These are phyloP conservation scores for Alloteropsis angusta DNA, from an alignment of 202 grass and related monocot species.

Conservation along the genomic window DNA sequence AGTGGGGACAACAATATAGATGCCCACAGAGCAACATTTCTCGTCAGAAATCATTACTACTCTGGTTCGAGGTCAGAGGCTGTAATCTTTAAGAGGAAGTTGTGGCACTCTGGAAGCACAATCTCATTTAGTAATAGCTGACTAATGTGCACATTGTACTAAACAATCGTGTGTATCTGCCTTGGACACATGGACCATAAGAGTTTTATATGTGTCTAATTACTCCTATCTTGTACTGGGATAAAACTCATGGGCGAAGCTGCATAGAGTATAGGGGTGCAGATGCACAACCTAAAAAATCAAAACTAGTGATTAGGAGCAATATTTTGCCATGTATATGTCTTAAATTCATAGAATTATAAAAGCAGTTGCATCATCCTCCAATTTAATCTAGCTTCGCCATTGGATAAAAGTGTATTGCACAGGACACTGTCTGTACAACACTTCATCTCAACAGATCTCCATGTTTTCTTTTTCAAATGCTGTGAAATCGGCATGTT, in stretches of 20 bases:
- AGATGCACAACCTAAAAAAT: too few species aligned
- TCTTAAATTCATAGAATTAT: too few species aligned
- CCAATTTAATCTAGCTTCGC: too few species aligned
- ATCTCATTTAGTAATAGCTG: neutral
- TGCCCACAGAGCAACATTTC: neutral
- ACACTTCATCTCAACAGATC: neutral
- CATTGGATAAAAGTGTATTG: too few species aligned
- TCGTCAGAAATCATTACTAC: neutral
- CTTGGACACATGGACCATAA: neutral
- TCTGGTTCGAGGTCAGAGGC: neutral
- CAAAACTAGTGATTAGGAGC: too few species aligned
- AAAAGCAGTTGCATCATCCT: too few species aligned
- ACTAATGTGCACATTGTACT: constrained; percentile 1
- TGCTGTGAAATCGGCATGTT: neutral
- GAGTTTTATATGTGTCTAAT: neutral
- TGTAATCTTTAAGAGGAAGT: neutral
- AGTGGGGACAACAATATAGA: neutral
- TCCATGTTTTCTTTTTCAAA: neutral
- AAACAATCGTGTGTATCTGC: neutral
- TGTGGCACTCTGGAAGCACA: neutral
- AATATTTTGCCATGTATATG: too few species aligned
- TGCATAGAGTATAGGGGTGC: too few species aligned
- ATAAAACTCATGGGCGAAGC: too few species aligned
- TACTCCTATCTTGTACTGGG: neutral
- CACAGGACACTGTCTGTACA: neutral